Conservation (phyloP, 768 basidiomycete species). For the Hirschioporus abietinus region DNA sequence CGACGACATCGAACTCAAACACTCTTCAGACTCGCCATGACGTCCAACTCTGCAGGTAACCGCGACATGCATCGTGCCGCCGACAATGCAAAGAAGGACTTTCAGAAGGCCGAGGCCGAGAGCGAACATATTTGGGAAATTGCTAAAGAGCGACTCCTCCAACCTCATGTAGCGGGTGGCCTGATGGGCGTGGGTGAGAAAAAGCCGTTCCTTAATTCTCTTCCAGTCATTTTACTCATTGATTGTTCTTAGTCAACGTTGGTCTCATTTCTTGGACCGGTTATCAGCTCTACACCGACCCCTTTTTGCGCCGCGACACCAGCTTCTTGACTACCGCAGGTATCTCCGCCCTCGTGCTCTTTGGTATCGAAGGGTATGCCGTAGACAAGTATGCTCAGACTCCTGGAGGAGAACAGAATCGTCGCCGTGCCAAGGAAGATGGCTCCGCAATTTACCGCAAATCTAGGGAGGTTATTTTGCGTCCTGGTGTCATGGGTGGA, state of each 20-base stretch:
- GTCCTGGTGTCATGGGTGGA: constrained; percentile 64
- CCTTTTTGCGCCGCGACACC: constrained; percentile 54
- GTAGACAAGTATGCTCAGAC: constrained; percentile 58
- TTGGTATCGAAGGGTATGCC: constrained; percentile 58
- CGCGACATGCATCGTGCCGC: neutral
- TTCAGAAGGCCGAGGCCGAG: constrained; percentile 45
- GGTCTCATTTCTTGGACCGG: constrained; percentile 59
- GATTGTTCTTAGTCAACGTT: constrained; percentile 47
- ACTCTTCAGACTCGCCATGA: neutral
- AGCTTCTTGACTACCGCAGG: constrained; percentile 46
- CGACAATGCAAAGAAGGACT: constrained; percentile 29
- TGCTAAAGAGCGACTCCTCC: constrained; percentile 49
- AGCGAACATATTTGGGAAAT: constrained; percentile 46
- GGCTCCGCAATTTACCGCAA: constrained; percentile 50
- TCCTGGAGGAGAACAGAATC: constrained; percentile 54
- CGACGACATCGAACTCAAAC: neutral
- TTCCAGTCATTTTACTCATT: neutral
- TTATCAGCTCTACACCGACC: constrained; percentile 58
- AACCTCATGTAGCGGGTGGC: constrained; percentile 68
- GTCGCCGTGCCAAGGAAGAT: constrained; percentile 50
- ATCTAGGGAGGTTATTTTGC: constrained; percentile 48
- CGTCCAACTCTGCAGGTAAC: neutral
- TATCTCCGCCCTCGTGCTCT: constrained; percentile 49
- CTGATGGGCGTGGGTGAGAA: constrained; percentile 57
- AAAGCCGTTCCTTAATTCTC: constrained; percentile 16